Evolutionary conservation across 257 asterid genomes (phyloP), one percentile per base, ranked within the genome.

Genomic region (Cordia subcordata): DNA sequence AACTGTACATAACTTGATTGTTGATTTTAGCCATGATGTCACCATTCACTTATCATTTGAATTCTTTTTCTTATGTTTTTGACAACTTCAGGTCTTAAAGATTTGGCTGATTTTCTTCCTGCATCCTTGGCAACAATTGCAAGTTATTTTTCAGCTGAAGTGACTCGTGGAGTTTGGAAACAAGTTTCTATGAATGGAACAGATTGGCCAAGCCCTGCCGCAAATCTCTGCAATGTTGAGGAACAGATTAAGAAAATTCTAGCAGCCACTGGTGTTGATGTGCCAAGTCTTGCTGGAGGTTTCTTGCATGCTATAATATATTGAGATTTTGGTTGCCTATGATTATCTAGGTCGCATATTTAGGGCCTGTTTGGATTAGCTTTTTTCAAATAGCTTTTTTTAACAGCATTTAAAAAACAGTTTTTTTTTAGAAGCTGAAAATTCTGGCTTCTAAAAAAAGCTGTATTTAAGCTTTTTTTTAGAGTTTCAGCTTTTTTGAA

Each of bases 161-260:
- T 92, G 54, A 92, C 96, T 49, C 99, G 99, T 61, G 99, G 96
- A 53, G 85, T 92, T 32, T 92, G 99, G 99, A 86, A 92, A 71
- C 82, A 95, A 12, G 97, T 84, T 73, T 81, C 75, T 63, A 92
- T 92, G 99, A 92, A 92, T 58, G 99, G 99, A 59, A 86, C 97
- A 1, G 99, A 92, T 75, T 92, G 99, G 99, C 99, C 99, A 4
- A 92, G 99, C 66, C 99, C 99, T 11, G 96, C 90, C 49, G 93
- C 96, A 56, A 88, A 92, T 80, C 88, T 92, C 55, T 79, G 85
- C 53, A 73, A 80, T 60, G 99, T 92, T 38, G 97, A 92, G 85
- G 95, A 84, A 68, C 95, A 92, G 63, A 88, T 92, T 49, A 92
- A 86, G 94, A 88, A 86, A 75, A 88, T 88, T 56, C 71, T 92